Evolutionary conservation across 202 grass and related monocot species (phyloP).

Genomic region (Sporobolus alterniflorus): DNA sequence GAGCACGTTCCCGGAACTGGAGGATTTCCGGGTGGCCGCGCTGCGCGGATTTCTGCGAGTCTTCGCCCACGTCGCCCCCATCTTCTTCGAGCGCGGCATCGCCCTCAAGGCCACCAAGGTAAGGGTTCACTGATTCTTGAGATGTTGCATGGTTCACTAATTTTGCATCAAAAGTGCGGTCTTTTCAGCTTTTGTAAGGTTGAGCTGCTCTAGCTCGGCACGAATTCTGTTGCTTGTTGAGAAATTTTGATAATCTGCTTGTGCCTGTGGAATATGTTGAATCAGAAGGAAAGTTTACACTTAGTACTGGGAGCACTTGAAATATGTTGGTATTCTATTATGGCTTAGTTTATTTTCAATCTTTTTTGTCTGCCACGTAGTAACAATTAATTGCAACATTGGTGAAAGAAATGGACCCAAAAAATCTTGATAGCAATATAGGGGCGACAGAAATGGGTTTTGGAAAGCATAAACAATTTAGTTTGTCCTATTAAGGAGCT

Average conservation of each 20-base stretch:
- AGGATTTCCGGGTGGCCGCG: slow-evolving; percentile 68
- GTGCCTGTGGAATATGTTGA: not conserved
- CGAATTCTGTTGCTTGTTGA: not conserved
- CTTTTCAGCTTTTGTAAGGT: not conserved
- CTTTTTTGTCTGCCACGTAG: not conserved
- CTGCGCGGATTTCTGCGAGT: slow-evolving; percentile 74
- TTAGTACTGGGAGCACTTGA: no score
- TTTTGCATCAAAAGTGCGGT: not conserved
- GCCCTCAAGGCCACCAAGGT: slow-evolving; percentile 76
- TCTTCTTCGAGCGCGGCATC: slow-evolving; percentile 89
- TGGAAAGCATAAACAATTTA: not conserved
- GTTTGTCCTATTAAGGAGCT: not conserved
- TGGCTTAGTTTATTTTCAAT: not conserved
- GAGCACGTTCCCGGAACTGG: slow-evolving; percentile 93
- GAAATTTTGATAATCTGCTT: not conserved
- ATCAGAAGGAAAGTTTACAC: not conserved
- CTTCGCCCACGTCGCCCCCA: slow-evolving; percentile 76
- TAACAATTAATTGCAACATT: not conserved
- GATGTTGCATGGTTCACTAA: not conserved
- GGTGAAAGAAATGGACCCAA: not conserved
- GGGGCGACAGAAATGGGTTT: not conserved
- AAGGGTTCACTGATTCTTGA: not conserved
- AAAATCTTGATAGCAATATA: not conserved
- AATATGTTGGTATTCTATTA: not conserved
- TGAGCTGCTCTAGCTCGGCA: not conserved